Conservation (phyloP, 306 rosid genomes). For the Malus sieversii region DNA sequence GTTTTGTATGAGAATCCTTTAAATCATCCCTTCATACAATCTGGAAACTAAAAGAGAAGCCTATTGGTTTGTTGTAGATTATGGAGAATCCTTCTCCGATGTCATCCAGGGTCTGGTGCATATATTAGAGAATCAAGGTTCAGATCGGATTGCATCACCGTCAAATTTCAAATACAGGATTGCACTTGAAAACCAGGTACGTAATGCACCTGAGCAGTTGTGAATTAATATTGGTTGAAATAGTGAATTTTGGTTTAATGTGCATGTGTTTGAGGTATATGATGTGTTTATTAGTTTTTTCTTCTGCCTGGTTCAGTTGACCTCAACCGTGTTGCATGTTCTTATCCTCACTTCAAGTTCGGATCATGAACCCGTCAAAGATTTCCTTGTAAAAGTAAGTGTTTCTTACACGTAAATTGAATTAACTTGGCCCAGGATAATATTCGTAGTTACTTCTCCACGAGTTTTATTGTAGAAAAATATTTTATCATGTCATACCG, state of each 20-base stretch:
- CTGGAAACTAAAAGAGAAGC: slow-evolving; percentile 4
- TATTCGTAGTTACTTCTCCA: not conserved
- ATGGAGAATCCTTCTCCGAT: slow-evolving; percentile 72
- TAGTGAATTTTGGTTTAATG: not conserved
- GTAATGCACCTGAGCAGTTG: slow-evolving; percentile 10
- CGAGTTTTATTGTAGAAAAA: not conserved
- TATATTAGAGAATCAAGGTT: slow-evolving; percentile 56
- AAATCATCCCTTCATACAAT: not conserved
- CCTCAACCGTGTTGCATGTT: slow-evolving; percentile 79
- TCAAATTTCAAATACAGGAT: slow-evolving; percentile 77
- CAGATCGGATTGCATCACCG: slow-evolving; percentile 59
- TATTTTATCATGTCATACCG: not conserved
- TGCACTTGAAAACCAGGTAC: slow-evolving; percentile 90
- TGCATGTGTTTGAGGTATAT: not conserved
- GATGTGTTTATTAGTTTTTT: not conserved
- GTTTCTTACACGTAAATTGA: not conserved
- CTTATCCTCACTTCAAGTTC: slow-evolving; percentile 58
- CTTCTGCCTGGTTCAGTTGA: slow-evolving; percentile 46
- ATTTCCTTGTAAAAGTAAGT: slow-evolving; percentile 72
- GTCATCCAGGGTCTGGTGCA: slow-evolving; percentile 69
- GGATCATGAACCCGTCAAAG: slow-evolving; percentile 52
- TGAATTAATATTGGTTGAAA: slow-evolving; percentile 5
- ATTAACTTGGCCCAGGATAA: not conserved
- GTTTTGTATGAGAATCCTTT: not conserved
- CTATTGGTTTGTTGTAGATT: slow-evolving; percentile 47